Percentiles rank a stretch among this genome's conserved stretches.
Evolutionary conservation across 2,329 filamentous ascomycete species (phyloP).

Genomic region (Colletotrichum lindemuthianum): DNA sequence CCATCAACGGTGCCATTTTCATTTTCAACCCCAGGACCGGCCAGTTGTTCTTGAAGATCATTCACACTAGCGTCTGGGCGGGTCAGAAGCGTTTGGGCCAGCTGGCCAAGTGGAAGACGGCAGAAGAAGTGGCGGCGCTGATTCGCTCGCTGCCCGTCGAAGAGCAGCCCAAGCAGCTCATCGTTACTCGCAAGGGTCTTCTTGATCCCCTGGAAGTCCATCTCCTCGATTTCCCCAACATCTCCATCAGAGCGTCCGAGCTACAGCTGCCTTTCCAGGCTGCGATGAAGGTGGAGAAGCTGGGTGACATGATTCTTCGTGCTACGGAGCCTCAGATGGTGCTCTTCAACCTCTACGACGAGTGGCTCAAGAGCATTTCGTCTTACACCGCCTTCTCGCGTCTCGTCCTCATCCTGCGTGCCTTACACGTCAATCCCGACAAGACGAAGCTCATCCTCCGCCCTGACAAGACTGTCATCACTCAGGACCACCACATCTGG

Average conservation of each 20-base stretch:
- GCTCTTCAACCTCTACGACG: slow-evolving; percentile 97
- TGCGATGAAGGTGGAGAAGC: slow-evolving; percentile 99
- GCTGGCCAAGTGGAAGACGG: slow-evolving; percentile 99
- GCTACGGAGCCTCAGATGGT: slow-evolving; percentile 99
- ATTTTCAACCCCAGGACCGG: slow-evolving; percentile 99
- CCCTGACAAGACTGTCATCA: slow-evolving; percentile 98
- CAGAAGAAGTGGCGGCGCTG: slow-evolving; percentile 97
- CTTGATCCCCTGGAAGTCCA: slow-evolving; percentile 97
- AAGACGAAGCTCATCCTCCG: slow-evolving; percentile 96
- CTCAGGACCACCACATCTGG: slow-evolving; percentile 99
- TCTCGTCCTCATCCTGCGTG: slow-evolving; percentile 90
- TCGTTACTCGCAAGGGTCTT: slow-evolving; percentile 96
- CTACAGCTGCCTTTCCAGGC: slow-evolving; percentile 98
- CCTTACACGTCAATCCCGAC: slow-evolving; percentile 96
- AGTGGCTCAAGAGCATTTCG: slow-evolving; percentile 98
- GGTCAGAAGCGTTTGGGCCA: slow-evolving; percentile 99
- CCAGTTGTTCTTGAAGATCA: slow-evolving; percentile 98
- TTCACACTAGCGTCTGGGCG: slow-evolving; percentile 99
- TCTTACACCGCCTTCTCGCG: slow-evolving; percentile 99
- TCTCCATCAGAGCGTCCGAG: slow-evolving; percentile 97
- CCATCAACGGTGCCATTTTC: slow-evolving; percentile 99
- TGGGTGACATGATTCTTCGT: slow-evolving; percentile 98
- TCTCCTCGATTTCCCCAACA: slow-evolving; percentile 97
- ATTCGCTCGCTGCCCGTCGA: slow-evolving; percentile 96
- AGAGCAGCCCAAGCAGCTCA: slow-evolving; percentile 98